A percentile compares a stretch with the other conserved stretches of the same genome.
Conservation (phyloP, 2,329 filamentous ascomycete genomes). For the Paecilomyces sp. region DNA sequence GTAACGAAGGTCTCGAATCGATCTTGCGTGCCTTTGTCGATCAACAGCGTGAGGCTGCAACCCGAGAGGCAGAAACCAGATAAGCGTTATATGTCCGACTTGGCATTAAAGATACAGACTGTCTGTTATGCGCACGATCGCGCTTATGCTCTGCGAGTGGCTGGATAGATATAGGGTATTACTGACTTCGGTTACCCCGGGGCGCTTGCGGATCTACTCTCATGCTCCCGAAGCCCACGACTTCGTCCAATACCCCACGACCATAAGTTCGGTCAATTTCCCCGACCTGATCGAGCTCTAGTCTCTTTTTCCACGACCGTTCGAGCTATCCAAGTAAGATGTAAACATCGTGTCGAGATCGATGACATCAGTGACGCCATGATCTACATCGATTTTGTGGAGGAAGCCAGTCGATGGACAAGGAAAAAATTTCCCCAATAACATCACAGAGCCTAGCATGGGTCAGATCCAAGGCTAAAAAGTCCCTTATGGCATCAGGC, state of each 20-base stretch:
- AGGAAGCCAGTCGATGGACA: not conserved
- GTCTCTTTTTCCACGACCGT: not conserved
- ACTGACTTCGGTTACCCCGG: not conserved
- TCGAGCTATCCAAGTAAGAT: not conserved
- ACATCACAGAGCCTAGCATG: not conserved
- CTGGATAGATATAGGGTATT: not conserved
- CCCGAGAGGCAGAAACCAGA: no score
- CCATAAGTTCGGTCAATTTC: not conserved
- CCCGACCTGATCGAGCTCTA: not conserved
- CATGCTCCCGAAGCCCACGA: not conserved
- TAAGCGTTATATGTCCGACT: no score
- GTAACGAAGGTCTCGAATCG: conserved; percentile 76
- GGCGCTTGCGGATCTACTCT: not conserved
- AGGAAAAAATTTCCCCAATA: not conserved
- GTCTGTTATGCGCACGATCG: not conserved
- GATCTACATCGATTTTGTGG: not conserved
- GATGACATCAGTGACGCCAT: not conserved
- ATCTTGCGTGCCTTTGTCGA: conserved; percentile 51
- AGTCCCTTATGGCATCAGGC: not conserved
- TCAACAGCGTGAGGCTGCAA: conserved; percentile 6
- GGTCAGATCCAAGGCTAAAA: not conserved
- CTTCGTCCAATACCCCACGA: not conserved
- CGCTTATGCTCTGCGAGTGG: not conserved
- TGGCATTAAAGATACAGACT: not conserved
- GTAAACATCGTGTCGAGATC: not conserved